These are phyloP conservation scores for Nyctanthes arbortristis DNA, from an alignment of 257 asterid species.

Conservation along the genomic window DNA sequence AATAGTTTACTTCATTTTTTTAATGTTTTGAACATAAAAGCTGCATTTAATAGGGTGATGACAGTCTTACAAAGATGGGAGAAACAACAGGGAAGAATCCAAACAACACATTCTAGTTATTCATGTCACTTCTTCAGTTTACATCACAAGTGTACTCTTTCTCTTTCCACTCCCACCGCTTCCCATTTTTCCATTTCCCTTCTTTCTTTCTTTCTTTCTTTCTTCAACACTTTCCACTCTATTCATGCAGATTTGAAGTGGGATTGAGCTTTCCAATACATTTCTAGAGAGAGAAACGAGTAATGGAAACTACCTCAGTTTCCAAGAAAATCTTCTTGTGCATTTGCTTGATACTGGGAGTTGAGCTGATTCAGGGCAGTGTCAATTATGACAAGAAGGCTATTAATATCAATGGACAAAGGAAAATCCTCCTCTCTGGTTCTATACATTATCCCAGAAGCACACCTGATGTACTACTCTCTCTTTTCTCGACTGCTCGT, in stretches of 20 bases:
- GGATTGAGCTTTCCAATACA: neutral
- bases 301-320: constrained; percentile 54
- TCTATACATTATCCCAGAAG: constrained; percentile 80
- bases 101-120: constrained; percentile 16
- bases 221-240: constrained; percentile 17
- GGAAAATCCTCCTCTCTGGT: constrained; percentile 70
- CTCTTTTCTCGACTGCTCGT: neutral
- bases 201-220: neutral
- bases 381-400: constrained; percentile 62
- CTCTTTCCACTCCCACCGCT: constrained; percentile 39
- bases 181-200: neutral
- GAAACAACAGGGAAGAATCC: constrained; percentile 24
- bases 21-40: neutral
- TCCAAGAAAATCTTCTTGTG: constrained; percentile 33
- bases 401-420: constrained; percentile 53
- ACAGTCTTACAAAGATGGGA: constrained; percentile 6
- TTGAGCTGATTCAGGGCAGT: constrained; percentile 34
- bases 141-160: constrained; percentile 25
- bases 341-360: constrained; percentile 39
- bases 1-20: neutral
- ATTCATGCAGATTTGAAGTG: constrained; percentile 28
- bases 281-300: neutral
- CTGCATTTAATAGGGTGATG: constrained; percentile 9
- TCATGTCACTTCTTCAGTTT: constrained; percentile 34
- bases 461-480: constrained; percentile 59